These are phyloP conservation scores for Lunularia cruciata DNA, from an alignment of 225 moss, liverwort and hornwort genomes.

Conservation along the genomic window DNA sequence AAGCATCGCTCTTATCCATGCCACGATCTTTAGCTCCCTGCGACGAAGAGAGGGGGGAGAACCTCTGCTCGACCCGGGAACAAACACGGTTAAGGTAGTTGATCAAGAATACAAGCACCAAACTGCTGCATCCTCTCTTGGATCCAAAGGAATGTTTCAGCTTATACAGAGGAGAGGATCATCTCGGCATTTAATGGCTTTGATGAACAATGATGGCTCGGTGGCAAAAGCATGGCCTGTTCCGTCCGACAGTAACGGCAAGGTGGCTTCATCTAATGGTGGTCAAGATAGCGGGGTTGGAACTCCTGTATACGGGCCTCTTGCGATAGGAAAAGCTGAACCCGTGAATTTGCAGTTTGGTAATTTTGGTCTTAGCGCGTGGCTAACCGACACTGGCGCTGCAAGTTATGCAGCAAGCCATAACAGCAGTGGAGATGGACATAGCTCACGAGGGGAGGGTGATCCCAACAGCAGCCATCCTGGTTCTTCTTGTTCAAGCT, in stretches of 20 bases:
- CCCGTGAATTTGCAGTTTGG: constrained; percentile 88
- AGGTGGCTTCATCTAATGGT: constrained; percentile 47
- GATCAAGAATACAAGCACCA: constrained; percentile 89
- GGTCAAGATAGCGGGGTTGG: constrained; percentile 60
- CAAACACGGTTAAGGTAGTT: constrained; percentile 90
- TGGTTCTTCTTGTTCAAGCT: constrained; percentile 49
- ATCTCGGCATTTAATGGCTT: constrained; percentile 82
- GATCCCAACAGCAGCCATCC: constrained; percentile 42
- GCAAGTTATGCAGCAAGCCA: constrained; percentile 41
- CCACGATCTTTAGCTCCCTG: constrained; percentile 86
- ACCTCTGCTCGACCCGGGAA: constrained; percentile 65
- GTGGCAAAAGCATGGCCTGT: constrained; percentile 95
- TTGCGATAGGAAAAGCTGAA: constrained; percentile 73
- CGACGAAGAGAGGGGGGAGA: constrained; percentile 80
- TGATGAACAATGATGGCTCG: constrained; percentile 90
- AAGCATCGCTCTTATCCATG: constrained; percentile 95
- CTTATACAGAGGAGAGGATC: constrained; percentile 92
- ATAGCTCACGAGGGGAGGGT: constrained; percentile 56
- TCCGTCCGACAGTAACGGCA: constrained; percentile 49
- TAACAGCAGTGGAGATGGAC: constrained; percentile 69
- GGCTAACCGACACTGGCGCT: constrained; percentile 74
- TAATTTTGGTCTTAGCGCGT: constrained; percentile 83
- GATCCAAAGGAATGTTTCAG: constrained; percentile 96
- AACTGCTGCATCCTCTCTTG: constrained; percentile 83
- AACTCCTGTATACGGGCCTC: constrained; percentile 79